Base-by-base conservation (phyloP, 2,329 filamentous ascomycete genomes). In the Fusarium torreyae region DNA sequence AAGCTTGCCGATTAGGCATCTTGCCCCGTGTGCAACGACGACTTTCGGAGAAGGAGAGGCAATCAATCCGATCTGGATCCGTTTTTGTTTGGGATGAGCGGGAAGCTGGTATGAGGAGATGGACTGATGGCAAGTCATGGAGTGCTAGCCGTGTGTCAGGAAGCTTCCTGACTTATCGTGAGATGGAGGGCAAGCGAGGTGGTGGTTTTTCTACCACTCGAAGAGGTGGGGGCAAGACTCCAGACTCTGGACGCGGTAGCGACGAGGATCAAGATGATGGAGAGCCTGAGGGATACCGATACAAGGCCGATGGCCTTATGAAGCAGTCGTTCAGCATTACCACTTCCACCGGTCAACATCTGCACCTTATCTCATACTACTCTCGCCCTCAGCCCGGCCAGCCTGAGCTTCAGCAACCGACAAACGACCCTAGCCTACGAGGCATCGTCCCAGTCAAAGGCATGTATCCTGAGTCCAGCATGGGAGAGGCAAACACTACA, bases 241-340 rank as follows among this genome's bases (percentile, higher is more conserved):
- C 94, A 34, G 94, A 97, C 68, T 94, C 92, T 74, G 90, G 89
- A 63, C 89, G 91, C 68, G 89, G 88, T 28, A 95, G 92, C 77
- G 94, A 97, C 75, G 94, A 96, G 49, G 92, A 97, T 73, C 93
- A 92, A 49, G 92, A 94, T 69, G 91, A 93, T 55, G 92, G 89
- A 72, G 94, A 97, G 75, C 93, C 93, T 0, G 94, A 97, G 78
- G 94, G 94, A 42, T 97, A 97, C 79, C 87, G 94, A 69, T 97
- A 97, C 82, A 99, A 98, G 85, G 93, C 92, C 11, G 96, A 99
- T 75, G 96, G 96, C 1, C 87, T 99, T 6, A 98, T 98, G 94
- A 99, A 99, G 87, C 96, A 99, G 81, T 98, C 96, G 0, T 99
- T 98, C 86, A 98, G 95, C 82, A 98, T 99, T 82, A 98, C 94